Base-by-base conservation (phyloP, 768 basidiomycete genomes). In the Clathrus columnatus region DNA sequence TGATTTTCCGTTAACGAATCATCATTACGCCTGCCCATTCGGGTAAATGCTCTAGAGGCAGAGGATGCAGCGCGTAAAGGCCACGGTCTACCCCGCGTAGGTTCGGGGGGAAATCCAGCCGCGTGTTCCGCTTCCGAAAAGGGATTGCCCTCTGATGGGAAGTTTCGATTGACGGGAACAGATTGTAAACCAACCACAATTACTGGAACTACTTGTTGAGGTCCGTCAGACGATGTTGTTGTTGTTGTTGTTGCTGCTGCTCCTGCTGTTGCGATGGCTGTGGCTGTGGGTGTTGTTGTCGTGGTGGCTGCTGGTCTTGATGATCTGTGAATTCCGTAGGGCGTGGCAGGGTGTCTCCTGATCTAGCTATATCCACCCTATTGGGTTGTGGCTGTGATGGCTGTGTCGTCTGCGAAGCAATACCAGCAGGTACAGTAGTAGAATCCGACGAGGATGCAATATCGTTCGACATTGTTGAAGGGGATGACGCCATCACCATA, bases 161-260 rank as follows among this genome's bases (percentile, higher is more conserved):
- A 20, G 18, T 20, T 28, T 43, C 41, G 70, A 67, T 73, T 74
- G 61, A 75, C 68, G 63, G 79, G 77, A 28, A 89, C 85, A 56
- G 83, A 85, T 68, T 89, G 88, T 45, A 91, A 69, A 7, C 88
- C 88, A 24, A 91, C 87, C 53, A 91, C 82, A 58, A 91, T 88
- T 58, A 91, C 86, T 18, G 88, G 88, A 14, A 90, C 81, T 30
- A 90, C 84, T 20, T 81, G 69, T 27, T 53, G 51, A 7, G n/a
- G 20, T 17, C 24, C 47, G 27, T 52, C 30, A 18, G 21, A 28
- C 41, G 51, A 20, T 10, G 57, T 28, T 17, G 54, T 51, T 30
- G 61, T 58, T 4, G 46, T 29, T 16, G 50, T 29, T 29, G 32
- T 21, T 30, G 21, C n/a, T 48, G 51, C 29, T 18, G 57, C 26